These are phyloP conservation scores for Camelina neglecta DNA, from an alignment of 345 rosid species.

Conservation along the genomic window DNA sequence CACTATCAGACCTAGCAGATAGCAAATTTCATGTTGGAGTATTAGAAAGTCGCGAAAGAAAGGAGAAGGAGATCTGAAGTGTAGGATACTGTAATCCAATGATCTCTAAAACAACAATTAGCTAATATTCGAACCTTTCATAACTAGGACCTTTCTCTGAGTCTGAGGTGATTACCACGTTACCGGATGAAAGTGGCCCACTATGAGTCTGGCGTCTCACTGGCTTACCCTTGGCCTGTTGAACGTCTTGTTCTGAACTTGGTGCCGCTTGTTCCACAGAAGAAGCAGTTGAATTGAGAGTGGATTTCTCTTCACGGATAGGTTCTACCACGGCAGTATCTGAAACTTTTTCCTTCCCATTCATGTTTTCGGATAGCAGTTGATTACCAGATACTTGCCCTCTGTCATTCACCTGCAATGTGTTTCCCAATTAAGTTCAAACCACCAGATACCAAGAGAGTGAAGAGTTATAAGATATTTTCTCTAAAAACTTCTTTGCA, in stretches of 20 bases:
- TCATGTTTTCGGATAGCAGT: conserved; percentile 46
- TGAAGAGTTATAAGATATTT: neutral
- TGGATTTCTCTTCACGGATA: conserved; percentile 43
- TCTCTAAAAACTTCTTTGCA: neutral
- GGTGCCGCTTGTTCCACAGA: conserved; percentile 53
- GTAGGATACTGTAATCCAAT: conserved; percentile 11
- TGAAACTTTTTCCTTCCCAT: conserved; percentile 55
- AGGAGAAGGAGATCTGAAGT: conserved; percentile 20
- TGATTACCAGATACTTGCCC: conserved; percentile 44
- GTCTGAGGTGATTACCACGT: conserved; percentile 53
- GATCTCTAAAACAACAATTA: conserved; percentile 18
- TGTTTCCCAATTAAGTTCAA: conserved; percentile 9
- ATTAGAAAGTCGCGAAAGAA: conserved; percentile 8
- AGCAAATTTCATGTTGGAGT: conserved; percentile 25
- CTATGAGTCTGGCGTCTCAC: conserved; percentile 80
- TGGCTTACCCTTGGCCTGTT: conserved; percentile 55
- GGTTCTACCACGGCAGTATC: conserved; percentile 55
- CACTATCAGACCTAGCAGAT: conserved; percentile 68
- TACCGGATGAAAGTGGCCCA: conserved; percentile 79
- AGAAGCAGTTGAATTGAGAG: conserved; percentile 50
- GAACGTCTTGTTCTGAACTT: conserved; percentile 59
- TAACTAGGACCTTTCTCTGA: conserved; percentile 58
- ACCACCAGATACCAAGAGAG: neutral
- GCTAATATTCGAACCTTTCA: conserved; percentile 61
- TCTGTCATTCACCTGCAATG: conserved; percentile 46